Evolutionary conservation across 371 early-diverging fungal species (phyloP).

Genomic region (Actinomortierella wolfii): DNA sequence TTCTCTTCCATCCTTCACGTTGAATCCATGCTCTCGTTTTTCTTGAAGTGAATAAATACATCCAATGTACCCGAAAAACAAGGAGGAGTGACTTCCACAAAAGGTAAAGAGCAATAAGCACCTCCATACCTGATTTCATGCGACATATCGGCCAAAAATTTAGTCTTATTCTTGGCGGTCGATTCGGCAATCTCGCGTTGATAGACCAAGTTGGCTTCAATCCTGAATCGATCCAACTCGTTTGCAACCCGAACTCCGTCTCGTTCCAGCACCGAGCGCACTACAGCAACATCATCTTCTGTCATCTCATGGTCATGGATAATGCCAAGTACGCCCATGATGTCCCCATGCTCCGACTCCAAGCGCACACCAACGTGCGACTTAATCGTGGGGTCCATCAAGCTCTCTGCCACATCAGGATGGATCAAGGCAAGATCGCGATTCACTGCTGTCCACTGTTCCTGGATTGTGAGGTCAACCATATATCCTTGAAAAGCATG

Average conservation of each 20-base stretch:
- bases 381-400: constrained; percentile 30
- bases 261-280: constrained; percentile 39
- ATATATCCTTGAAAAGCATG: constrained; percentile 44
- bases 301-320: constrained; percentile 35
- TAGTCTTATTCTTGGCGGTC: constrained; percentile 64
- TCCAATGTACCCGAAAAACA: too few species aligned
- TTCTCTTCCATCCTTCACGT: too few species aligned
- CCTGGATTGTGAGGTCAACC: constrained; percentile 39
- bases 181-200: constrained; percentile 56
- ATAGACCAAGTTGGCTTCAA: constrained; percentile 51
- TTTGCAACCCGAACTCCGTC: constrained; percentile 49
- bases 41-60: too few species aligned
- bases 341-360: constrained; percentile 40
- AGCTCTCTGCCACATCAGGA: constrained; percentile 29
- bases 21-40: too few species aligned
- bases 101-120: not conserved
- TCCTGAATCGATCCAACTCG: constrained; percentile 52
- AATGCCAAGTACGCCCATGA: constrained; percentile 39
- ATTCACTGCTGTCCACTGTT: constrained; percentile 20
- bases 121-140: constrained; percentile 25
- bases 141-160: constrained; percentile 63
- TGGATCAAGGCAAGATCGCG: constrained; percentile 17
- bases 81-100: too few species aligned
- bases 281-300: constrained; percentile 23
- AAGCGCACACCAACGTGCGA: constrained; percentile 39